A percentile compares a stretch with the other conserved stretches of the same genome.
Evolutionary conservation across 257 asterid genomes (phyloP).

Genomic region (Oldenlandia corymbosa): DNA sequence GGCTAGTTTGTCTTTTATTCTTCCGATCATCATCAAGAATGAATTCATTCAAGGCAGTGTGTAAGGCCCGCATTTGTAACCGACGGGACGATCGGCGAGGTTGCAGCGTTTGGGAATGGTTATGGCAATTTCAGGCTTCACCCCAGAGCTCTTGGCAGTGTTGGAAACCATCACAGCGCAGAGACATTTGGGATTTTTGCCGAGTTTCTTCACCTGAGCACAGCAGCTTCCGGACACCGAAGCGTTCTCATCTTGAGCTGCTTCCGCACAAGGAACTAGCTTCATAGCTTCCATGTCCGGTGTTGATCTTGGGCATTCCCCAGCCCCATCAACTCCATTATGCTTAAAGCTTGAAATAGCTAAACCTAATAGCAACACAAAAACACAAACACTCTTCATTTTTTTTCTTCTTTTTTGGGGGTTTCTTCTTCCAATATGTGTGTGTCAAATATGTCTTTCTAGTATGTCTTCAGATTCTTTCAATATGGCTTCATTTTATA

Average conservation of each 20-base stretch:
- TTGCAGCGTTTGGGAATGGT: conserved; percentile 72
- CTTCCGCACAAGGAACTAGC: conserved; percentile 61
- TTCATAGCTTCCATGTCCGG: conserved; percentile 60
- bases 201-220: conserved; percentile 43
- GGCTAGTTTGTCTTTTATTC: too few species aligned
- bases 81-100: conserved; percentile 58
- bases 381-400: conserved; percentile 24
- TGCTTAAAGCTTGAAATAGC: conserved; percentile 14
- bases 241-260: conserved; percentile 40
- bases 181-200: conserved; percentile 52
- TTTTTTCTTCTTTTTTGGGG: conserved; percentile 9
- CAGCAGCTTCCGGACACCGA: conserved; percentile 48
- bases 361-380: conserved; percentile 25
- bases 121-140: conserved; percentile 49
- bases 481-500: conserved; percentile 22
- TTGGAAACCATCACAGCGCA: conserved; percentile 73
- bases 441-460: too few species aligned
- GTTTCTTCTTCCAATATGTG: too few species aligned
- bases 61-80: conserved; percentile 83
- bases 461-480: conserved; percentile 5
- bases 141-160: conserved; percentile 51
- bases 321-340: conserved; percentile 38
- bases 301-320: conserved; percentile 51
- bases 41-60: too few species aligned
- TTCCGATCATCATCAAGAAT: too few species aligned